Conservation (phyloP, 2,329 filamentous ascomycete species). For the Scedosporium boydii region DNA sequence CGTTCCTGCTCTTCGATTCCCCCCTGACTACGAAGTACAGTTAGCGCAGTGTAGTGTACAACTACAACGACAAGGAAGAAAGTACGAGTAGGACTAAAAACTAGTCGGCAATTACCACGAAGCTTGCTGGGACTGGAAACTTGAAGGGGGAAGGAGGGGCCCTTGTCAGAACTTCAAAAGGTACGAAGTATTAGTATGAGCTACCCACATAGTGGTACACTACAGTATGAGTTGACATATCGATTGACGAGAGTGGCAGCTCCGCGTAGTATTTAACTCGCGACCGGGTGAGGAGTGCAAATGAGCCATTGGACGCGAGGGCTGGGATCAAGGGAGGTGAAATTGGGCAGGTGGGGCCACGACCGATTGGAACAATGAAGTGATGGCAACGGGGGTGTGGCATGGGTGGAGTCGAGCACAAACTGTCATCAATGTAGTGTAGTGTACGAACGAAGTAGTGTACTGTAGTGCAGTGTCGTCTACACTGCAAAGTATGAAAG, state of each 20-base stretch:
- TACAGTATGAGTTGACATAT: neutral
- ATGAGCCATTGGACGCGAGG: neutral
- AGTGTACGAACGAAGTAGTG: too few species aligned
- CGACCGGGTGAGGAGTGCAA: neutral
- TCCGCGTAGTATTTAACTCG: neutral
- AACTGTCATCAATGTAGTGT: too few species aligned
- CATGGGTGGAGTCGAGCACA: too few species aligned
- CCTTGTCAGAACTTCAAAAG: neutral
- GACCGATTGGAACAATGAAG: too few species aligned
- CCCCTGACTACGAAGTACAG: neutral
- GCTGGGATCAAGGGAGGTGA: neutral
- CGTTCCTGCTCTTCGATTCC: neutral
- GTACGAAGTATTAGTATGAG: neutral
- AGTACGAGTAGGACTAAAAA: neutral
- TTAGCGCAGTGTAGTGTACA: neutral
- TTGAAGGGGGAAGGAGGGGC: neutral
- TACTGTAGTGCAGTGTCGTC: too few species aligned
- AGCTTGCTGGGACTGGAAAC: conserved; percentile 1
- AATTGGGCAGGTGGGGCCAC: neutral
- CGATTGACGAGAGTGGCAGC: neutral
- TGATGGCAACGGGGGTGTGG: too few species aligned
- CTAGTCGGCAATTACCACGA: neutral
- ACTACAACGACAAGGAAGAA: too few species aligned
- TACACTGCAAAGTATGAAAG: too few species aligned
- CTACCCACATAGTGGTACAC: neutral